Base-by-base conservation (phyloP, 371 early-diverging fungal species). In the Amoeboradix gromovi region DNA sequence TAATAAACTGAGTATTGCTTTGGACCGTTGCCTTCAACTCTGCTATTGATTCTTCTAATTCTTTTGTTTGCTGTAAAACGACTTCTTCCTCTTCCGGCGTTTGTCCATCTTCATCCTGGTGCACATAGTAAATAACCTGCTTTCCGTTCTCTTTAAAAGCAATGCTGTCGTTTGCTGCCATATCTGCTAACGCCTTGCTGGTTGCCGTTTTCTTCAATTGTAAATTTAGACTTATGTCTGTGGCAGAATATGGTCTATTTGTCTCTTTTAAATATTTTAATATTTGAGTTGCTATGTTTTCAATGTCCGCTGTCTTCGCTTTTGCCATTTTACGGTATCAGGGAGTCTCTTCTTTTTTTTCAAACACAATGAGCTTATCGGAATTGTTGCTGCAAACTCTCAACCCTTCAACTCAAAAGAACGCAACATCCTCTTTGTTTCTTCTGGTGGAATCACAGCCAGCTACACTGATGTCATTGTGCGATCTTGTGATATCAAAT, bases 221-320 rank as follows among this genome's bases (percentile, higher is more conserved):
- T 28, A 82, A 74, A 74, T 81, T 80, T 29, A 73, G 76, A 70
- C 75, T 79, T n/a, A 83, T 75, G 70, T 83, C 83, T 65, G 72
- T 75, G 16, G 81, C 78, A 71, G 75, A 76, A 73, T 82, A 83
- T 1, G 83, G 83, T 17, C 83, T 72, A 73, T 80, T 80, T 29
- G 69, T 68, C 68, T 74, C 75, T 30, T 71, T 67, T 30, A 80
- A 72, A 67, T 80, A 81, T 27, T 74, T 71, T 22, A 80, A 68
- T 1, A 80, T 74, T 27, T 48, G 12, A 12, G 48, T 48, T 48
- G 48, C 22, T 12, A 22, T 12, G 5, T 5, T 22, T 12, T 48
- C 48, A 48, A 5, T 22, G 12, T 48, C 22, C 22, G 48, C 48
- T 22, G 22, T 48, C 12, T 48, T 48, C 22, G n/a, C n/a, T n/a